Base-by-base conservation (phyloP, 768 basidiomycete species). In the Hygrophorus russula region DNA sequence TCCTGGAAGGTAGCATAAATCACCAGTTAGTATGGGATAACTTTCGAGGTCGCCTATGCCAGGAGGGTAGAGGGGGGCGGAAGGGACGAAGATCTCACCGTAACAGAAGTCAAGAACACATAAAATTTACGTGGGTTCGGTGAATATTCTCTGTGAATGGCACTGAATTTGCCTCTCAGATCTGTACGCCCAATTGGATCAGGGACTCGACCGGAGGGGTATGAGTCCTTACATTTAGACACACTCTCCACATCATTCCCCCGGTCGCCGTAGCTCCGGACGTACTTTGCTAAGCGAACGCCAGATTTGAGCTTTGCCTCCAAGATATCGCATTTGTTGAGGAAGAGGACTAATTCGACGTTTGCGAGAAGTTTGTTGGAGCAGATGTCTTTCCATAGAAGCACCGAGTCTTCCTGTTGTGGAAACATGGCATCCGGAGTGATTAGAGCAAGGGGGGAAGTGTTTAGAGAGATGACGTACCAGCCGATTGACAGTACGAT, bases 321-420 rank as follows among this genome's bases (percentile, higher is more conserved):
- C 32, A 90, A 64, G 44, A 89, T 82, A 58, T 90, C 86, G 52
- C 87, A 88, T 54, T 91, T 91, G 67, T 90, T 90, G 41, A 91
- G 70, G 68, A 90, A 91, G 19, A 90, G 68, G 41, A 90, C 78
- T 28, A 90, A 67, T 52, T 88, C 84, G 39, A 89, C 88, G 44
- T 74, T 76, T 5, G 79, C 80, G 0, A 91, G 70, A 7, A 90
- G 72, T 60, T 78, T 87, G 64, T 86, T 88, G 10, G 78, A 78
- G 60, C 88, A 90, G 12, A 90, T 74, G 3, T 81, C 74, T 60
- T 86, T 88, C 87, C 87, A 91, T 0, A 91, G 69, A n/a, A 88
- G 66, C n/a, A 90, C 83, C 2, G 82, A 84, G 56, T 91, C 88
- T 61, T 87, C 83, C 80, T 82, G 54, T 47, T 39, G n/a, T 6